Evolutionary conservation across 768 basidiomycete species (phyloP).

Genomic region (Clavulina sp.): DNA sequence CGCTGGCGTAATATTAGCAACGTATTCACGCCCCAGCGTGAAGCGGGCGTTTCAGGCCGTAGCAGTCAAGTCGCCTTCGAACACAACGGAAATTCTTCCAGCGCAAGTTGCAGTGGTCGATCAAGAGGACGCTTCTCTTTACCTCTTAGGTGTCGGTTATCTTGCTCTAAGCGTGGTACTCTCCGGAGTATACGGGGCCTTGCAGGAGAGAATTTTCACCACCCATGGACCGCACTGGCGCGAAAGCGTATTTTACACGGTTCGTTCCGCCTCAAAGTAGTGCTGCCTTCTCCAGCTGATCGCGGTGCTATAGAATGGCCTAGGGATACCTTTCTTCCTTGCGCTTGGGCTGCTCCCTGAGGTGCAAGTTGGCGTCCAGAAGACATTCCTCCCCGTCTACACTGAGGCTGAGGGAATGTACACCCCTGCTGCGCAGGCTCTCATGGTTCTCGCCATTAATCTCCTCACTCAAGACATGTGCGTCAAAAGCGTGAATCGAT

Average conservation of each 20-base stretch:
- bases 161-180: conserved; percentile 47
- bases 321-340: conserved; percentile 68
- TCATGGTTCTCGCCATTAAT: conserved; percentile 36
- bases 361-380: conserved; percentile 5
- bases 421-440: not conserved
- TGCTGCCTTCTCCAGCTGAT: too few species aligned
- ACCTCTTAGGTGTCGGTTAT: conserved; percentile 50
- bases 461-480: conserved; percentile 63
- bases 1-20: conserved; percentile 51
- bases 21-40: conserved; percentile 38
- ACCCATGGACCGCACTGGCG: conserved; percentile 64
- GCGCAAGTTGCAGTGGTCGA: conserved; percentile 15
- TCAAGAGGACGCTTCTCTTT: conserved; percentile 28
- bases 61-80: not conserved
- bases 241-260: conserved; percentile 73
- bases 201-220: conserved; percentile 62
- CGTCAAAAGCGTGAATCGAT: conserved; percentile 62
- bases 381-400: not conserved
- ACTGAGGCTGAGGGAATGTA: too few species aligned
- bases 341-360: conserved; percentile 33
- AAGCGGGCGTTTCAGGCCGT: too few species aligned
- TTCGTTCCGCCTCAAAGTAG: conserved; percentile 18
- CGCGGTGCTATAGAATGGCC: conserved; percentile 35
- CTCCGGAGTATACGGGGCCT: conserved; percentile 47
- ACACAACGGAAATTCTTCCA: not conserved